phyloP scores from a whole-genome alignment of 2,329 filamentous ascomycete species.

The Fusarium nelsonii region DNA sequence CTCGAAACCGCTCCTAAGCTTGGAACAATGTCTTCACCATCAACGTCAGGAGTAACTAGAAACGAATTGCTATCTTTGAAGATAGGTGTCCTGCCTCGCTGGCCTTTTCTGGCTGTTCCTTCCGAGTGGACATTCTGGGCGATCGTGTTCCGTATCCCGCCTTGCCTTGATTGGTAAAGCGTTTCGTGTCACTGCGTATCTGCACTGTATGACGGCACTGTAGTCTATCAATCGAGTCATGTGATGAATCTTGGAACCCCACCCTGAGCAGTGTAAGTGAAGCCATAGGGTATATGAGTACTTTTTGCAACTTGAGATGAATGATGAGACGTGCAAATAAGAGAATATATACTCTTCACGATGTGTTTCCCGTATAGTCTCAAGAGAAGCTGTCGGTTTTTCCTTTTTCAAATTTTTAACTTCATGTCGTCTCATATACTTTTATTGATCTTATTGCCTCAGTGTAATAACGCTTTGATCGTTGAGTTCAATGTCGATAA shows the following conservation, averaged over 20 bases:
- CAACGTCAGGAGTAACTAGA: slow-evolving; percentile 24
- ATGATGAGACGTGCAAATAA: not conserved
- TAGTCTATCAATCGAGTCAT: slow-evolving; percentile 42
- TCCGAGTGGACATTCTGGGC: slow-evolving; percentile 39
- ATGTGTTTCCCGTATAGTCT: not conserved
- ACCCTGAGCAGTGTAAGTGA: slow-evolving; percentile 7
- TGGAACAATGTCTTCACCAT: slow-evolving; percentile 20
- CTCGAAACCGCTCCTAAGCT: slow-evolving; percentile 36
- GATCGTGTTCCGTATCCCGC: slow-evolving; percentile 45
- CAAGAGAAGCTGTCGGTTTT: not conserved
- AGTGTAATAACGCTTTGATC: not conserved
- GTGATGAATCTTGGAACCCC: slow-evolving; percentile 34
- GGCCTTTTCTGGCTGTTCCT: slow-evolving; percentile 48
- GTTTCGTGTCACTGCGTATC: not conserved
- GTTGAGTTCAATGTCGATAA: not conserved
- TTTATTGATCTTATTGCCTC: not conserved
- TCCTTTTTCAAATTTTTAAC: not conserved
- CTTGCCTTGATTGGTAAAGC: slow-evolving; percentile 47
- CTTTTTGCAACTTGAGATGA: not conserved
- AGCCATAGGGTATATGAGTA: slow-evolving; percentile 4
- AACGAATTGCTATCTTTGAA: slow-evolving; percentile 32
- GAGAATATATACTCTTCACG: no score
- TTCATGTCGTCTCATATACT: not conserved
- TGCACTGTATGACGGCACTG: slow-evolving; percentile 40
- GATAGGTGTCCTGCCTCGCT: slow-evolving; percentile 48